Evolutionary conservation across 1,284 basidiomycete species (phyloP).

Genomic region (Naganishia albida): DNA sequence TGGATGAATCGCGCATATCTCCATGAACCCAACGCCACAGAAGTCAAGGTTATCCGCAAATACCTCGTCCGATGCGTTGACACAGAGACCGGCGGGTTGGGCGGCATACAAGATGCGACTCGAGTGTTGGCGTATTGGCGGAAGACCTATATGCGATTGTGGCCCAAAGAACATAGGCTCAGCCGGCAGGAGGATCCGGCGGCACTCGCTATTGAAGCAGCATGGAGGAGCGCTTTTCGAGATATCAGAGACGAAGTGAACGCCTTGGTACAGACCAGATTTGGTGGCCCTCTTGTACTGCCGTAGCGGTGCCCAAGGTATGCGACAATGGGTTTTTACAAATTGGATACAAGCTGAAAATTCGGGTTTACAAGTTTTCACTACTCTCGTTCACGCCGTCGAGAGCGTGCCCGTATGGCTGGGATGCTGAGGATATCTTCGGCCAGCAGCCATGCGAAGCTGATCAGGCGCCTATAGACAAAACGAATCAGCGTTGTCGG

Average conservation of each 20-base stretch:
- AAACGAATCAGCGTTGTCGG: slow-evolving; percentile 14
- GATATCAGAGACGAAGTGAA: slow-evolving; percentile 19
- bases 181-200: neutral
- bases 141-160: slow-evolving; percentile 25
- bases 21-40: slow-evolving; percentile 63
- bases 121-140: slow-evolving; percentile 75
- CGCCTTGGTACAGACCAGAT: slow-evolving; percentile 4
- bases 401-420: slow-evolving; percentile 13
- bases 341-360: neutral
- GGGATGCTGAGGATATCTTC: slow-evolving; percentile 45
- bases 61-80: slow-evolving; percentile 70
- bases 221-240: slow-evolving; percentile 14
- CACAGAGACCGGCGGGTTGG: slow-evolving; percentile 58
- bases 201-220: neutral
- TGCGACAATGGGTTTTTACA: neutral
- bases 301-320: neutral
- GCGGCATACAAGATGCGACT: slow-evolving; percentile 67
- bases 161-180: slow-evolving; percentile 3
- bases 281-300: slow-evolving; percentile 14
- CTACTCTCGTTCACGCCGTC: neutral
- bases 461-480: slow-evolving; percentile 42
- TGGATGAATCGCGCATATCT: slow-evolving; percentile 67
- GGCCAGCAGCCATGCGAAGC: slow-evolving; percentile 50
- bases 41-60: slow-evolving; percentile 68
- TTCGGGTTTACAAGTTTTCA: no score